These are phyloP conservation scores for Malbranchea zuffiana DNA, from an alignment of 2,329 filamentous ascomycete genomes.

Conservation along the genomic window DNA sequence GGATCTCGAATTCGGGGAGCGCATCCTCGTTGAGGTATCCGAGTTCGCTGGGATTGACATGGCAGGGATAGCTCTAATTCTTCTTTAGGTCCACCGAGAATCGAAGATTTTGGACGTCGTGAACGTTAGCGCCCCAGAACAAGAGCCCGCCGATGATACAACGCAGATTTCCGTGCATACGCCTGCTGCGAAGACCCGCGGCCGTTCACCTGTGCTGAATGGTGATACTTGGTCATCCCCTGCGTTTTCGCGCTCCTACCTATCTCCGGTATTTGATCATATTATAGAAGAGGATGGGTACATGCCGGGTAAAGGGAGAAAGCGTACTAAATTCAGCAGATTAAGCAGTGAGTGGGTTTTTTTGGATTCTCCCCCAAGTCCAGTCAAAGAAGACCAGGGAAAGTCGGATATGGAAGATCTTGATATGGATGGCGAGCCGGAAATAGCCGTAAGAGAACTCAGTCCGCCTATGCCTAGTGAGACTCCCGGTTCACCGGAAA, in stretches of 20 bases:
- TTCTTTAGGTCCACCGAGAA: conserved; percentile 6
- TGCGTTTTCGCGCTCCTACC: conserved; percentile 62
- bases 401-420: conserved; percentile 10
- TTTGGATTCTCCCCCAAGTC: conserved; percentile 58
- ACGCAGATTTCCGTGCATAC: not conserved
- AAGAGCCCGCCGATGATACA: not conserved
- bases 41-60: no score
- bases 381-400: conserved; percentile 24
- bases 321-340: conserved; percentile 58
- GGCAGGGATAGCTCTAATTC: not conserved
- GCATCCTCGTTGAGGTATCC: conserved; percentile 29
- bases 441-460: no score
- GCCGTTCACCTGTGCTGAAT: not conserved
- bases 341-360: conserved; percentile 64
- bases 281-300: conserved; percentile 57
- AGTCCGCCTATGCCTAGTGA: no score
- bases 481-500: no score
- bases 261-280: conserved; percentile 56
- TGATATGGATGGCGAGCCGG: conserved; percentile 1
- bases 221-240: conserved; percentile 58
- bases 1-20: conserved; percentile 42
- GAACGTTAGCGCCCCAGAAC: no score
- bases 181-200: not conserved
- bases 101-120: conserved; percentile 2
- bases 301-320: conserved; percentile 51